A percentile compares a stretch with the other conserved stretches of the same genome.
phyloP scores from a whole-genome alignment of 192 early-diverging fungal species.

The Allomyces macrogynus region DNA sequence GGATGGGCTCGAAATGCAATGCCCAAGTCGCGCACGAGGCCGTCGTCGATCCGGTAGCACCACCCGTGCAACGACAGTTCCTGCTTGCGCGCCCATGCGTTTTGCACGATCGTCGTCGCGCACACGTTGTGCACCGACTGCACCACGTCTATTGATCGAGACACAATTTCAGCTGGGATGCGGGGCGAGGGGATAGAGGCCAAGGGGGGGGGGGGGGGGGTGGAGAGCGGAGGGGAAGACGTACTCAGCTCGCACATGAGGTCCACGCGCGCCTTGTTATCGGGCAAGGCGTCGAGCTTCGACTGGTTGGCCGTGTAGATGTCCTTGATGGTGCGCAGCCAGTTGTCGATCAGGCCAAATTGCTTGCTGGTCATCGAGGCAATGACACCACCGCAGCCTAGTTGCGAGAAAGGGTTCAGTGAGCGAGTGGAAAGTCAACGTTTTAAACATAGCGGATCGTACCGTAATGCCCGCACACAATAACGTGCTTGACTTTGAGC shows the following conservation, averaged over 20 bases:
- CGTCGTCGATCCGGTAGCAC: slow-evolving; percentile 37
- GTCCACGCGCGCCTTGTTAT: slow-evolving; percentile 12
- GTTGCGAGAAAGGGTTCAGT: too few species aligned
- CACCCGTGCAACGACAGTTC: slow-evolving; percentile 50
- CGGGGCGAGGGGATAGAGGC: neutral
- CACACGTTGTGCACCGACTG: slow-evolving; percentile 47
- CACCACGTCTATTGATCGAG: slow-evolving; percentile 40
- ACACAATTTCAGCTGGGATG: slow-evolving; percentile 12
- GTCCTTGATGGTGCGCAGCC: slow-evolving; percentile 73
- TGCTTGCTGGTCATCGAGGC: slow-evolving; percentile 36
- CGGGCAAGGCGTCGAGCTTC: slow-evolving; percentile 18
- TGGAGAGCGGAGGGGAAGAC: slow-evolving; percentile 2
- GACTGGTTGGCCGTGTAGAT: slow-evolving; percentile 39
- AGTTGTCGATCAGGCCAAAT: slow-evolving; percentile 70
- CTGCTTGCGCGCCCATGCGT: slow-evolving; percentile 57
- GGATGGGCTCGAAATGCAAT: neutral
- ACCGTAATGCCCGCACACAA: slow-evolving; percentile 51
- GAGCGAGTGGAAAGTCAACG: too few species aligned
- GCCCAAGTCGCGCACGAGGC: neutral
- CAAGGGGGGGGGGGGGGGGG: neutral
- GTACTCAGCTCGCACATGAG: slow-evolving; percentile 14
- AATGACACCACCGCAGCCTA: slow-evolving; percentile 46
- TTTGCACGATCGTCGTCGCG: slow-evolving; percentile 55
- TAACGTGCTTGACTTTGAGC: slow-evolving; percentile 77
- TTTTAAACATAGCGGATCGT: too few species aligned